Evolutionary conservation across 164 flowering plant species (phyloP), one percentile per base, ranked within the genome.

Genomic region (Nelumbo lutea): DNA sequence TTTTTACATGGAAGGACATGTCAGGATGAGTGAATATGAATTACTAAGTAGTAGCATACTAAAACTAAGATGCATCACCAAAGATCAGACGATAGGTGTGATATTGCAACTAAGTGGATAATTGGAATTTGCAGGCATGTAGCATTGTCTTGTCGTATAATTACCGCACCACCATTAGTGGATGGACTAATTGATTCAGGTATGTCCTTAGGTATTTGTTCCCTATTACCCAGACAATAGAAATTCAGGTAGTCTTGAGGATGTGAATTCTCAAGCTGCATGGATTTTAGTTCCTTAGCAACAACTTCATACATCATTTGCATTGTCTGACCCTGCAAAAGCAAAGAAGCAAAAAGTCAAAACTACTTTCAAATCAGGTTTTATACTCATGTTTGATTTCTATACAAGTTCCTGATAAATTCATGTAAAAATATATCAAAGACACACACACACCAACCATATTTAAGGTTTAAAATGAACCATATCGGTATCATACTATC

Each of bases 161-260:
- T 73, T 86, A 85, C 92, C 87, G 62, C 46, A 41, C 58, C 75
- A 71, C 78, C 80, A 70, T 79, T 73, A 2, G 71, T 57, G 50
- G 84, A 56, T 68, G 82, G 59, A 73, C 57, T 63, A 48, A 64
- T 57, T 47, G 75, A 50, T 1, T 61, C 57, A 0, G 65, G 39
- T 52, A 27, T 66, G 14, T 83, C 82, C 46, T 65, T 69, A 2
- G 85, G 75, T 5, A 66, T 1, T 62, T 79, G 79, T 76, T 91
- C 97, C 57, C 90, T 78, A 15, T 88, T 91, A 63, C 95, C 93
- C 70, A 89, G 88, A 70, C 95, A 91, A 71, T 81, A 91, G 73
- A 91, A 91, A 77, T 89, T 91, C 52, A 91, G 75, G 80, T 87
- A 88, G 71, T 89, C 91, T 68, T 72, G 81, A 46, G 92, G 93